Conservation (phyloP, 169 alveolate genomes). For the Plasmodium malariae region DNA sequence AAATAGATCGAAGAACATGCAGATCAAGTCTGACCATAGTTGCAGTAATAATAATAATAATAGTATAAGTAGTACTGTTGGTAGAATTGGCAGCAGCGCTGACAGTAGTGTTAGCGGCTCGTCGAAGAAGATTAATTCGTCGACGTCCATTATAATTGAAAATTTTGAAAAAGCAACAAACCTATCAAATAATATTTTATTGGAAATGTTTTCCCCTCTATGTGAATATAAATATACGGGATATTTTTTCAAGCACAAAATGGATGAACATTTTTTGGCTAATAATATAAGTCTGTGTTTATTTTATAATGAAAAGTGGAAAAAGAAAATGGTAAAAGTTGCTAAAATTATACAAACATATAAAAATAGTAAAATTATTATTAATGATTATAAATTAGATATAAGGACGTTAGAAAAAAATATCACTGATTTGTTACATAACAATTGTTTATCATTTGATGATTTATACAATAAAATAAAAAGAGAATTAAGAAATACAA, state of each 20-base stretch:
- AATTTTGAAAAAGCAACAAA: slow-evolving; percentile 78
- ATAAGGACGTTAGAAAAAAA: slow-evolving; percentile 61
- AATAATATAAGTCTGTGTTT: slow-evolving; percentile 42
- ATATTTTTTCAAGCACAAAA: slow-evolving; percentile 68
- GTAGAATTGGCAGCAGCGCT: neutral
- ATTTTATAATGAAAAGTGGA: slow-evolving; percentile 64
- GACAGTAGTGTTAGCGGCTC: neutral
- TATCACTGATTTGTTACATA: slow-evolving; percentile 53
- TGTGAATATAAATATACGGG: slow-evolving; percentile 78
- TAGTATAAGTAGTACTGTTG: neutral
- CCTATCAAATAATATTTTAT: slow-evolving; percentile 34
- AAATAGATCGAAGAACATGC: neutral
- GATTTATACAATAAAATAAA: slow-evolving; percentile 55
- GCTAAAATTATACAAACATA: slow-evolving; percentile 71
- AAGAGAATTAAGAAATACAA: slow-evolving; percentile 42
- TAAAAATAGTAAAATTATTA: slow-evolving; percentile 67
- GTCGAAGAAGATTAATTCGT: slow-evolving; percentile 46
- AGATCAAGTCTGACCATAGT: neutral
- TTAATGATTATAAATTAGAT: slow-evolving; percentile 70
- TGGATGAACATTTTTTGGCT: slow-evolving; percentile 57
- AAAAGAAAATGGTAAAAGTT: slow-evolving; percentile 69
- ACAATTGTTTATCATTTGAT: slow-evolving; percentile 56
- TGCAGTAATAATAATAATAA: neutral
- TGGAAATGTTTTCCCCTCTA: slow-evolving; percentile 59
- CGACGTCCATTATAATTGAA: slow-evolving; percentile 66